These are phyloP conservation scores for Schizonepeta tenuifolia DNA, from an alignment of 257 asterid species.

Conservation along the genomic window DNA sequence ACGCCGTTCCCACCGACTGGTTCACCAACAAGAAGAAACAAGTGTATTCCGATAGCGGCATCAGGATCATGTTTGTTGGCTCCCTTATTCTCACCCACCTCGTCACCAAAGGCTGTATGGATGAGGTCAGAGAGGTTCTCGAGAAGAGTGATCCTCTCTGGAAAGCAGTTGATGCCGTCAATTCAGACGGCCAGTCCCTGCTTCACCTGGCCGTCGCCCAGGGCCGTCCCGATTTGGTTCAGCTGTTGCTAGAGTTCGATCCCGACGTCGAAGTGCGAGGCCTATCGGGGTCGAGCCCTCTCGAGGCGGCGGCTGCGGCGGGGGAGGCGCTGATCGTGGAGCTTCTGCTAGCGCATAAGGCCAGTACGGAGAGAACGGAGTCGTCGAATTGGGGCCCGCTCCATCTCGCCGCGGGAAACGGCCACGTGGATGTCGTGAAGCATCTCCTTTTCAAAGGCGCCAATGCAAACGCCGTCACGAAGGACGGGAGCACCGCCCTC, in stretches of 20 bases:
- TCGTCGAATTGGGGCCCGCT: constrained; percentile 65
- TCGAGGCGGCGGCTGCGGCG: constrained; percentile 71
- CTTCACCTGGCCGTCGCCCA: constrained; percentile 67
- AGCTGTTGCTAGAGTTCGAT: constrained; percentile 63
- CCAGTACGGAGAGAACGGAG: constrained; percentile 56
- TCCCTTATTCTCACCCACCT: constrained; percentile 51
- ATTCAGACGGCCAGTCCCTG: constrained; percentile 60
- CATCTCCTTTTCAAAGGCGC: constrained; percentile 72
- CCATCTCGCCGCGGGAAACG: constrained; percentile 63
- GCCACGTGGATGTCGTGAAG: constrained; percentile 63
- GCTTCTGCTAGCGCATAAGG: constrained; percentile 62
- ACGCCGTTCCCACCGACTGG: constrained; percentile 71
- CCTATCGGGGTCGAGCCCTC: constrained; percentile 61
- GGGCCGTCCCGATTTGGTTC: constrained; percentile 75
- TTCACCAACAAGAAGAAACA: constrained; percentile 80
- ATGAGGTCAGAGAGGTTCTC: constrained; percentile 68
- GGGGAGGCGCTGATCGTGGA: constrained; percentile 74
- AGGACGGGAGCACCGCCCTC: constrained; percentile 64
- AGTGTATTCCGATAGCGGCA: constrained; percentile 78
- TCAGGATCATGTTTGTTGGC: constrained; percentile 72
- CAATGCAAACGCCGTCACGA: constrained; percentile 51
- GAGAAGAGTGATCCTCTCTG: constrained; percentile 64
- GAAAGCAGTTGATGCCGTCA: constrained; percentile 60
- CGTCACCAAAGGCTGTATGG: constrained; percentile 60
- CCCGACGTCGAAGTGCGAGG: constrained; percentile 56